Evolutionary conservation across 345 rosid species (phyloP), one percentile per base, ranked within the genome.

Genomic region (Bruguiera gymnorhiza): DNA sequence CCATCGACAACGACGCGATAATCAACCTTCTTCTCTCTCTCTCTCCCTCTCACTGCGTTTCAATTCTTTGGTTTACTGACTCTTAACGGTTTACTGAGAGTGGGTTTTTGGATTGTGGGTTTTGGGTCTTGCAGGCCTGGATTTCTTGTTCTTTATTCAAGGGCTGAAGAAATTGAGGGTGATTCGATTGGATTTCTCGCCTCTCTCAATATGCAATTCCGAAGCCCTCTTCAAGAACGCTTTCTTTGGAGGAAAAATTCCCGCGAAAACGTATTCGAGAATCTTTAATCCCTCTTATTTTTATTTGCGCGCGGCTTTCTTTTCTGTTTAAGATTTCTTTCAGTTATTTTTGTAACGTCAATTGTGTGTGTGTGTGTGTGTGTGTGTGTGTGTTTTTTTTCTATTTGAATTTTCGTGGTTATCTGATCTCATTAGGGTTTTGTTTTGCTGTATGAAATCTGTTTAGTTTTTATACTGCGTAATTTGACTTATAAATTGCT

Each of bases 221-320:
- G 66, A 32, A 59, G 58, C 66, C 62, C 67, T 37, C 62, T 74
- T 62, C 71, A n/a, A 73, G 76, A 73, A 16, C 60, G 58, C 7
- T 30, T 60, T n/a, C 31, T 43, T 37, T 61, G 34, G 19, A 24
- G 65, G 46, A 75, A 53, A 34, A 36, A 21, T 21, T 66, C 73
- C 61, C 19, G 19, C 5, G 74, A 70, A 31, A 70, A 69, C 29
- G 79, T 75, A 56, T 21, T 27, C 60, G 26, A 27, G 5, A 43
- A 43, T 43, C 30, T 24, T 23, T 6, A 24, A 21, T 56, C 50
- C 19, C 59, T 55, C 27, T 55, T 23, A 26, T 55, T 13, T n/a
- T n/a, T 55, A 1, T n/a, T 23, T 9, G 20, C 29, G 29, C 6
- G 57, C 24, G 8, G 24, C 26, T 54, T 21, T 3, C 59, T 55